Conservation (phyloP, 257 asterid species). For the Anisodus acutangulus region DNA sequence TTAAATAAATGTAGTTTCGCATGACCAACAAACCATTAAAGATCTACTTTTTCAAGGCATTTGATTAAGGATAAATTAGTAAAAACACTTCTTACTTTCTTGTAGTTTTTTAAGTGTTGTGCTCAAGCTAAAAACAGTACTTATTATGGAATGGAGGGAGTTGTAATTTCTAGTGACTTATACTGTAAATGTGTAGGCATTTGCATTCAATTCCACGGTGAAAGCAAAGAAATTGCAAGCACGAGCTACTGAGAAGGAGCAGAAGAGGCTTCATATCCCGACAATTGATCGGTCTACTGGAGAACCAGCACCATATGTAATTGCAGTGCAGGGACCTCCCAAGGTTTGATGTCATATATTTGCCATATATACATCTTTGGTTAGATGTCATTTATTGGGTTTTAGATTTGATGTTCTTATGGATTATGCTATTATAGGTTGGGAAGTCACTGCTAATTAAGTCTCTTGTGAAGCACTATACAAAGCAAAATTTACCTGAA, state of each 20-base stretch:
- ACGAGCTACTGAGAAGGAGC: conserved; percentile 90
- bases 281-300: conserved; percentile 72
- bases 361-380: not conserved
- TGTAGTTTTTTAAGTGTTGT: too few species aligned
- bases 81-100: too few species aligned
- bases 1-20: too few species aligned
- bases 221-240: conserved; percentile 87
- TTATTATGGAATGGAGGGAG: too few species aligned
- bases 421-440: conserved; percentile 53
- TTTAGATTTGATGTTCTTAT: conserved; percentile 16
- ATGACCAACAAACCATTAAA: too few species aligned
- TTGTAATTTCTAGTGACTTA: not conserved
- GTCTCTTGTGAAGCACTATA: conserved; percentile 84
- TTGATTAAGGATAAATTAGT: too few species aligned
- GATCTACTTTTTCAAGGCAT: too few species aligned
- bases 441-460: conserved; percentile 92
- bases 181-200: conserved; percentile 58
- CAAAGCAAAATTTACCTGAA: conserved; percentile 91
- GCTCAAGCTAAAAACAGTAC: too few species aligned
- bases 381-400: not conserved
- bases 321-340: conserved; percentile 97
- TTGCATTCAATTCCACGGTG: conserved; percentile 71
- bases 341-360: conserved; percentile 50
- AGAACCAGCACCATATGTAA: conserved; percentile 92
- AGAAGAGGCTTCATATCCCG: conserved; percentile 88